Evolutionary conservation across 164 flowering plant genomes (phyloP).

Genomic region (Nymphaea colorata): DNA sequence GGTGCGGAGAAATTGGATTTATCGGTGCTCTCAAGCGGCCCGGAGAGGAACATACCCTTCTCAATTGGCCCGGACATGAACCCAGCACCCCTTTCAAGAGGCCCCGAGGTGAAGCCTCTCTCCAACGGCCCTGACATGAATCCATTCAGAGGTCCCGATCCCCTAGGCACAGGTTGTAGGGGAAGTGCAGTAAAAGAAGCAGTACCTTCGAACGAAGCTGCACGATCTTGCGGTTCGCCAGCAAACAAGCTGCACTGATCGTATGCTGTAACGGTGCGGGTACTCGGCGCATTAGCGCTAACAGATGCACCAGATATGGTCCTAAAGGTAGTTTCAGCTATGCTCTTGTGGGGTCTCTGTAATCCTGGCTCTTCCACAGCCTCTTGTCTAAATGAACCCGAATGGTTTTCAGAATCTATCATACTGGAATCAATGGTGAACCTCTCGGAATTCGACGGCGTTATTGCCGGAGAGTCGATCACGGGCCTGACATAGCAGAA

Average conservation of each 20-base stretch:
- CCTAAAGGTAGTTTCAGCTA: slow-evolving; percentile 43
- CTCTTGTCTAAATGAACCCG: slow-evolving; percentile 46
- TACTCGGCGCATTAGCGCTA: slow-evolving; percentile 54
- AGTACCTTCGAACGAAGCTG: slow-evolving; percentile 55
- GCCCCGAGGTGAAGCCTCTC: slow-evolving; percentile 57
- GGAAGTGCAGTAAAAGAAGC: slow-evolving; percentile 54
- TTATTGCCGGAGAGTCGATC: slow-evolving; percentile 42
- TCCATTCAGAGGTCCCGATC: slow-evolving; percentile 46
- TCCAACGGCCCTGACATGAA: slow-evolving; percentile 60
- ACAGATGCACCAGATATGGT: slow-evolving; percentile 68
- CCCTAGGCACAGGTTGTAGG: slow-evolving; percentile 50
- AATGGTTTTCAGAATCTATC: slow-evolving; percentile 42
- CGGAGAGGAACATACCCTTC: slow-evolving; percentile 42
- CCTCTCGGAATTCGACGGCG: slow-evolving; percentile 60
- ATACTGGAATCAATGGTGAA: slow-evolving; percentile 55
- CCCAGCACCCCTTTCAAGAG: slow-evolving; percentile 40
- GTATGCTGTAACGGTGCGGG: slow-evolving; percentile 23
- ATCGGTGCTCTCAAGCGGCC: slow-evolving; percentile 41
- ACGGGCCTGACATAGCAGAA: slow-evolving; percentile 60
- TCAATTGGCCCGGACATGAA: slow-evolving; percentile 57
- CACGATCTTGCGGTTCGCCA: slow-evolving; percentile 39
- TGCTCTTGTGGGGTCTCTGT: slow-evolving; percentile 25
- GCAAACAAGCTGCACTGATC: slow-evolving; percentile 23
- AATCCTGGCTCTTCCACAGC: slow-evolving; percentile 27
- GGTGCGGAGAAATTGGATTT: slow-evolving; percentile 57